Base-by-base conservation (phyloP, 2,329 filamentous ascomycete genomes). In the Boeremia lycopersici region DNA sequence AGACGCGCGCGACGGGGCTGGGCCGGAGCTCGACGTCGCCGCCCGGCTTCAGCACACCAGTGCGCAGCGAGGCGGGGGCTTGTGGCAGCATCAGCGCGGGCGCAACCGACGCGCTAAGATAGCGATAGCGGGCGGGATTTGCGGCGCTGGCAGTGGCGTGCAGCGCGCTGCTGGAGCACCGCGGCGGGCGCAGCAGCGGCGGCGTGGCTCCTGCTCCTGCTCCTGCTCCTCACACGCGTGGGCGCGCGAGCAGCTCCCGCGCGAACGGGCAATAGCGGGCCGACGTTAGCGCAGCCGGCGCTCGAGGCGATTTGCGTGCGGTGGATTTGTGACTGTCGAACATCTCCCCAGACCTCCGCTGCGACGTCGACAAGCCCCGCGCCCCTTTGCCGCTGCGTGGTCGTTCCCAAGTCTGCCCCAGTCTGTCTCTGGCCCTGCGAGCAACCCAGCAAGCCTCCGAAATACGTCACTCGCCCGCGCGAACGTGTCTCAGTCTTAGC, bases 401-500 rank as follows among this genome's bases (percentile, higher is more conserved):
- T 55, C 52, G 46, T 48, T 65, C 63, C 63, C 67, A 53, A 2
- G 19, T 23, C 19, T 23, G 19, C 5, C 19, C 59, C 51, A 65
- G 64, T 70, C 67, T 71, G 65, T 65, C 56, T 54, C 53, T 62
- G 62, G 58, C 59, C 59, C 39, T 48, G 48, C 48, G 30, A 62
- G 45, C 43, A 55, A 31, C 11, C 34, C n/a, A 50, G 30, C 46
- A 55, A 50, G 40, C 44, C 48, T n/a, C 52, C 58, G 59, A 60
- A 57, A 61, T 67, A 70, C 69, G 67, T 73, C 68, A 68, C 56
- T 53, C 53, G 51, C 56, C 34, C 52, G 49, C 50, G 56, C 54
- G 59, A 64, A 69, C 70, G 68, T 72, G 63, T 67, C 63, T 60
- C 50, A 60, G 56, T 63, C 64, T 67, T 67, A 64, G 68, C 67